A percentile compares a stretch with the other conserved stretches of the same genome.
phyloP scores from a whole-genome alignment of 139 green algal species.

The Asterochloris sp. region DNA sequence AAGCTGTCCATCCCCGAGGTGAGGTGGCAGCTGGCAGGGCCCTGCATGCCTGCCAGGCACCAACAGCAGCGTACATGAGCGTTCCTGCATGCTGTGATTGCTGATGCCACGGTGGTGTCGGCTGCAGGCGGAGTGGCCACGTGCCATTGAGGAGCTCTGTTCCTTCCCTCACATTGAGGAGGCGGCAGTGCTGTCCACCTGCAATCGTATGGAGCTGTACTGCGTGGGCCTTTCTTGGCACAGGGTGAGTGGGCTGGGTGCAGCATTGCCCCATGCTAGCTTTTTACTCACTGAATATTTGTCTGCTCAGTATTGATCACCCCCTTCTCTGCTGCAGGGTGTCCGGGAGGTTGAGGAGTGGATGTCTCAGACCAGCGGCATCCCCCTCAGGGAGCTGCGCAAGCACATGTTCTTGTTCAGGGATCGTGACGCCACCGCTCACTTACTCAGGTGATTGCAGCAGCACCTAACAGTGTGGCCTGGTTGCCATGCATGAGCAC shows the following conservation, averaged over 20 bases:
- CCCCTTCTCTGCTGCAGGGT: slow-evolving; percentile 13
- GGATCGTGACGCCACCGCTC: slow-evolving; percentile 93
- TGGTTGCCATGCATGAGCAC: neutral
- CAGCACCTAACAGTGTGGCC: neutral
- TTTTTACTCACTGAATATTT: too few species aligned
- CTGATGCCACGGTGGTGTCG: neutral
- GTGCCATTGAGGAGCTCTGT: slow-evolving; percentile 91
- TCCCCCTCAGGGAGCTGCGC: slow-evolving; percentile 90
- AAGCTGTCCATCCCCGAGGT: slow-evolving; percentile 93
- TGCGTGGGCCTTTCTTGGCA: slow-evolving; percentile 93
- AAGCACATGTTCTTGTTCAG: slow-evolving; percentile 94
- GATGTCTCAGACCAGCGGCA: slow-evolving; percentile 85
- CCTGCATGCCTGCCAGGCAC: neutral
- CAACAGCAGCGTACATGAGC: neutral
- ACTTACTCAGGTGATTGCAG: slow-evolving; percentile 75
- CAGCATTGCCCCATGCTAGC: too few species aligned
- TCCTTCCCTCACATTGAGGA: slow-evolving; percentile 97
- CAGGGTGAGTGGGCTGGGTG: slow-evolving; percentile 30
- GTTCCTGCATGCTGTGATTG: neutral
- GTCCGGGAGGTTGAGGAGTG: slow-evolving; percentile 92
- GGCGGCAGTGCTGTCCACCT: slow-evolving; percentile 95
- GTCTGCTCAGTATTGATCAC: too few species aligned
- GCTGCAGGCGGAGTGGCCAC: slow-evolving; percentile 81
- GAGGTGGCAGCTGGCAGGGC: neutral
- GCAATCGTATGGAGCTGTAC: slow-evolving; percentile 99